Evolutionary conservation across 345 rosid genomes (phyloP), one percentile per base, ranked within the genome.

Genomic region (Arabis alpina): DNA sequence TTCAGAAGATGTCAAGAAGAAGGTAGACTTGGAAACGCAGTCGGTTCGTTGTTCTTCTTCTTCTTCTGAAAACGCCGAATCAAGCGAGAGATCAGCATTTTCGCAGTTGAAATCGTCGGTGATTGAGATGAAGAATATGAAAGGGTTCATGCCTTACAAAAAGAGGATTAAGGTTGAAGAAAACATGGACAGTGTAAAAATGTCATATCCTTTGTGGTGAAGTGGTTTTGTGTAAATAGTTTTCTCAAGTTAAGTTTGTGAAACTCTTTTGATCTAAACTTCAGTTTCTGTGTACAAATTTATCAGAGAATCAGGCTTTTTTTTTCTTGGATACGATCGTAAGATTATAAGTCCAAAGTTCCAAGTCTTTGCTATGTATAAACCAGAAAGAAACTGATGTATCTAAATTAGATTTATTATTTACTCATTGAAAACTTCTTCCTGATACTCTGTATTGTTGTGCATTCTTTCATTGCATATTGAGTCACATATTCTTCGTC

Each of bases 131-230:
- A 81, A 61, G 60, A 71, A 59, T 32, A 23, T 28, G 69, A 80
- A 71, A 71, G 95, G 95, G 14, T 88, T 86, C 66, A 82, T 86
- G 71, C 92, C 95, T 15, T 88, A 85, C 61, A 86, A 69, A 37
- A 78, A 81, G 62, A 82, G 83, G 60, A 78, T 68, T 4, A 69
- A 79, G 28, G 23, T 64, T 3, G 76, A 77, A 11, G 83, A 82
- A 14, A 75, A 28, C 58, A 60, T 43, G 34, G 39, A 49, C 16
- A 14, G 14, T 66, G 54, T 34, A 3, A 50, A 58, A 50, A 59
- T 59, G 60, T 30, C 66, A 73, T 73, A 65, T 49, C 66, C 54
- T 40, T 4, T 66, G 34, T 66, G 61, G 71, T 73, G 66, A 64
- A 57, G 55, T 62, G 32, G 32, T 57, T 66, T 62, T 64, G 8